Evolutionary conservation across 202 grass and related monocot species (phyloP).

Genomic region (Panicum hallii): DNA sequence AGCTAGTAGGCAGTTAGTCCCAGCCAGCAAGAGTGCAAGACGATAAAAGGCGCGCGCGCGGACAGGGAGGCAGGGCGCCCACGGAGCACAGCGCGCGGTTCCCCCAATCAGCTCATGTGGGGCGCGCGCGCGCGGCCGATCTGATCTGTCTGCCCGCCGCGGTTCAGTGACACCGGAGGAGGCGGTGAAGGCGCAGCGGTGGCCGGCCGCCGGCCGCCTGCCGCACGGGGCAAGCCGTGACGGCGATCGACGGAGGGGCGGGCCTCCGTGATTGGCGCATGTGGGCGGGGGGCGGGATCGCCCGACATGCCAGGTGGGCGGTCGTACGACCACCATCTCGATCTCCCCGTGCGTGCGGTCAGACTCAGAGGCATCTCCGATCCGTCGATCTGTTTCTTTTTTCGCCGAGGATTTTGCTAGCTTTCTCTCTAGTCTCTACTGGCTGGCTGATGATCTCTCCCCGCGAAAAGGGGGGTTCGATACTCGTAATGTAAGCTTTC

Average conservation of each 20-base stretch:
- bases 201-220: neutral
- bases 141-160: too few species aligned
- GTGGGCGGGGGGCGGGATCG: neutral
- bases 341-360: neutral
- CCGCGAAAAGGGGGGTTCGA: neutral
- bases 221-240: neutral
- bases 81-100: constrained; percentile 4
- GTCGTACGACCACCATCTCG: neutral
- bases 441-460: neutral
- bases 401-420: neutral
- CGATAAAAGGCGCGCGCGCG: too few species aligned
- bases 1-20: neutral
- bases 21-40: too few species aligned
- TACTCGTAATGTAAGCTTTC: constrained; percentile 18
- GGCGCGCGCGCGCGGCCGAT: too few species aligned
- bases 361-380: neutral
- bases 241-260: neutral
- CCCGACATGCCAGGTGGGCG: constrained; percentile 45
- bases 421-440: neutral
- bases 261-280: neutral
- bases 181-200: too few species aligned
- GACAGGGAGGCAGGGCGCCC: neutral
- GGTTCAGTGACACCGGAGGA: too few species aligned
- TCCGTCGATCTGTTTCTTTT: neutral
- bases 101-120: neutral